Conservation (phyloP, 352 stramenopile species). For the Globisporangium mamillatum region DNA sequence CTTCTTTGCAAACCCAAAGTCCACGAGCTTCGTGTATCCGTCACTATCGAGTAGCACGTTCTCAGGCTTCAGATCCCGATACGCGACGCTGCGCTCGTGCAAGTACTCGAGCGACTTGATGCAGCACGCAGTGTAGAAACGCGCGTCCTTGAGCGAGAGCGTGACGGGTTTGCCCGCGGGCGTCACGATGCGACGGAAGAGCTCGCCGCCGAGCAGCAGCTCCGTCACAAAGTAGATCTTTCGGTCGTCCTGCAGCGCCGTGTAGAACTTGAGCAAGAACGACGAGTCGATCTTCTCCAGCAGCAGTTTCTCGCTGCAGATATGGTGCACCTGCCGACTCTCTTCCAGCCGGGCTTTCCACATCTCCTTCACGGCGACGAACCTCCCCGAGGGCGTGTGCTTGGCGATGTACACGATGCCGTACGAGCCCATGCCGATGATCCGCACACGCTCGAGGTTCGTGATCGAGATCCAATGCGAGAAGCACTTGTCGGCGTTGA, state of each 20-base stretch:
- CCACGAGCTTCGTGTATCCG: slow-evolving; percentile 91
- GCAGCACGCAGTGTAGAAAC: slow-evolving; percentile 88
- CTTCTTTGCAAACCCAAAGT: slow-evolving; percentile 94
- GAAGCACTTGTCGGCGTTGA: slow-evolving; percentile 44
- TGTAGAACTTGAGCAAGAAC: slow-evolving; percentile 92
- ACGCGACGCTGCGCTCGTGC: slow-evolving; percentile 80
- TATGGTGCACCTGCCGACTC: slow-evolving; percentile 85
- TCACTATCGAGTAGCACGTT: slow-evolving; percentile 77
- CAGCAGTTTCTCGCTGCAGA: slow-evolving; percentile 84
- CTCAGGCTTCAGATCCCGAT: slow-evolving; percentile 87
- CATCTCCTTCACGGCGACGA: slow-evolving; percentile 63
- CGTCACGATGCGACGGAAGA: slow-evolving; percentile 88
- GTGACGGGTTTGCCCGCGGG: slow-evolving; percentile 68
- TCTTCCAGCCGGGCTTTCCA: slow-evolving; percentile 79
- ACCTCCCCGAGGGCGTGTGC: slow-evolving; percentile 33
- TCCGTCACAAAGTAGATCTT: slow-evolving; percentile 94
- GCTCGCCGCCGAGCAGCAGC: slow-evolving; percentile 90
- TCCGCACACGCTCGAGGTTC: slow-evolving; percentile 50
- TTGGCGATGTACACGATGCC: slow-evolving; percentile 49
- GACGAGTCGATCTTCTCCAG: slow-evolving; percentile 81
- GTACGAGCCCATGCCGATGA: slow-evolving; percentile 58
- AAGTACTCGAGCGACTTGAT: slow-evolving; percentile 88
- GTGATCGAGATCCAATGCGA: slow-evolving; percentile 47
- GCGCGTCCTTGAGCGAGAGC: slow-evolving; percentile 67
- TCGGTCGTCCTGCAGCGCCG: slow-evolving; percentile 83